Evolutionary conservation across 257 asterid species (phyloP).

Genomic region (Nicotiana obtusifolia): DNA sequence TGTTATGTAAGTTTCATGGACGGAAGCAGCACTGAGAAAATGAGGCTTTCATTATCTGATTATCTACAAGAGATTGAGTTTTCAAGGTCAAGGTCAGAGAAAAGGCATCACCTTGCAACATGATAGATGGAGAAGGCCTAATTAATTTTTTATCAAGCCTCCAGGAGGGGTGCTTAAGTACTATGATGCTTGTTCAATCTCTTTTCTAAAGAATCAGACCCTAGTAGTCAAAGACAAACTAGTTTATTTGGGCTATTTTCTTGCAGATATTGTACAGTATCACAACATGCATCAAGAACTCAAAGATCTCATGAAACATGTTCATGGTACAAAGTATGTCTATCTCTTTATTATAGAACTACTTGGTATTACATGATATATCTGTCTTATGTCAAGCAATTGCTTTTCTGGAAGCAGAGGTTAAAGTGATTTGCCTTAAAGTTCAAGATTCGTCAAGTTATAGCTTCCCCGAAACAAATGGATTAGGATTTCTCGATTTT

Average conservation of each 20-base stretch:
- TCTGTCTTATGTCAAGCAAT: neutral
- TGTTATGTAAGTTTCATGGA: neutral
- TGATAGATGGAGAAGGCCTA: neutral
- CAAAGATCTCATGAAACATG: neutral
- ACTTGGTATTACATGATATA: neutral
- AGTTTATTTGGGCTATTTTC: neutral
- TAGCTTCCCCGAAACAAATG: neutral
- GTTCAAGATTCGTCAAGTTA: neutral
- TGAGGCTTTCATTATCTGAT: too few relatives aligned
- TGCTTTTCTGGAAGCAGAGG: neutral
- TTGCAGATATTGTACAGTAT: neutral
- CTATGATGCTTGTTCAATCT: neutral
- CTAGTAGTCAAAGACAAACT: neutral
- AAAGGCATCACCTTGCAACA: neutral
- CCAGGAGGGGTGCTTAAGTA: neutral
- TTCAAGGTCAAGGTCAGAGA: neutral
- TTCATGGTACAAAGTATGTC: neutral
- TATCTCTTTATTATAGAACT: neutral
- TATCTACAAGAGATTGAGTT: neutral
- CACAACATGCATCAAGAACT: neutral
- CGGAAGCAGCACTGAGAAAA: neutral
- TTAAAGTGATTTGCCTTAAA: neutral
- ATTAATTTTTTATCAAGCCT: neutral
- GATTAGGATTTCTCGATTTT: neutral
- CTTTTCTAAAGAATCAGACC: neutral